These are phyloP conservation scores for Pyrus bretschneideri DNA, from an alignment of 306 rosid genomes.

Conservation along the genomic window DNA sequence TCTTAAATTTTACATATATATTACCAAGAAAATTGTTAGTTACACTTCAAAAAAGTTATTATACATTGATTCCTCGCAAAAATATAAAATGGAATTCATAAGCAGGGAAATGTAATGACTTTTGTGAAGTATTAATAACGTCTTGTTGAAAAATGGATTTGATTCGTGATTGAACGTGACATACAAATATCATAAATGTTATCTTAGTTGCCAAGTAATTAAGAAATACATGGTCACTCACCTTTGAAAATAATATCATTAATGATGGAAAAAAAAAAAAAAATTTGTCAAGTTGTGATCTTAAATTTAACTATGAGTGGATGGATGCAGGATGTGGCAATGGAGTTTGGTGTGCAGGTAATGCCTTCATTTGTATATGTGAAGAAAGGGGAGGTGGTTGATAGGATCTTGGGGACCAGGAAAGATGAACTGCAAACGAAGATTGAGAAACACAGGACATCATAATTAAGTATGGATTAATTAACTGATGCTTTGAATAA, in stretches of 20 bases:
- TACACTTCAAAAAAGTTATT: neutral
- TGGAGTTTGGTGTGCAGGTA: conserved; percentile 45
- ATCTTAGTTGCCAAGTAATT: neutral
- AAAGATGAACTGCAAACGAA: conserved; percentile 58
- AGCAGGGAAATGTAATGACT: no score
- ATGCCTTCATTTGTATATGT: conserved; percentile 66
- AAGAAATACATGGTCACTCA: neutral
- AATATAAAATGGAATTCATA: no score
- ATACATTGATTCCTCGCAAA: neutral
- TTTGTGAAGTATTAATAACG: no score
- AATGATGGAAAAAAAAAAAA: neutral
- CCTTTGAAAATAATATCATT: no score
- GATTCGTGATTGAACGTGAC: neutral
- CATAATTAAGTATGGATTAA: neutral
- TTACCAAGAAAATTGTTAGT: no score
- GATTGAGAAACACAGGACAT: conserved; percentile 52
- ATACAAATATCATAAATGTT: neutral
- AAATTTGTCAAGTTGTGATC: neutral
- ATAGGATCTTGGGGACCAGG: conserved; percentile 53
- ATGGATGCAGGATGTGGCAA: conserved; percentile 55
- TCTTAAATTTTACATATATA: neutral
- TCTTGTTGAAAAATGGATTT: neutral
- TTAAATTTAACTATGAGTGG: neutral
- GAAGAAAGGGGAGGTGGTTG: conserved; percentile 51
- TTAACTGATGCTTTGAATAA: no score